Percentiles rank a stretch among this genome's conserved stretches.
These are phyloP conservation scores for Apophysomyces sp. DNA, from an alignment of 371 early-diverging fungal genomes.

Conservation along the genomic window DNA sequence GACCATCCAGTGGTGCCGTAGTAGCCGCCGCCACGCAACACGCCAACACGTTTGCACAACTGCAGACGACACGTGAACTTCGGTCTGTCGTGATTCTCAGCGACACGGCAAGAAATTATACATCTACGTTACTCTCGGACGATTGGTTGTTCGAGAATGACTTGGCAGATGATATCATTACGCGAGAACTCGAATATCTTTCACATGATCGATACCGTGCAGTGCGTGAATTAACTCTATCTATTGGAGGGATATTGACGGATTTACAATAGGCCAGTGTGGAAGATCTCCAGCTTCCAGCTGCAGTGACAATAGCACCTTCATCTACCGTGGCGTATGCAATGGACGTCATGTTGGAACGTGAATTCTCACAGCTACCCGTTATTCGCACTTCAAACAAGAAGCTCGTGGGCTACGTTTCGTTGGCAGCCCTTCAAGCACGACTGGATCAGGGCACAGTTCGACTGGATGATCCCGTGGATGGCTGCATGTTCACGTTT, in stretches of 20 bases:
- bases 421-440: constrained; percentile 62
- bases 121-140: constrained; percentile 68
- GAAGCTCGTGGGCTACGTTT: constrained; percentile 80
- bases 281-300: constrained; percentile 85
- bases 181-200: constrained; percentile 57
- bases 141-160: constrained; percentile 79
- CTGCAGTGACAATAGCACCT: constrained; percentile 73
- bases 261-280: constrained; percentile 56
- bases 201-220: constrained; percentile 72
- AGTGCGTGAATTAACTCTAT: constrained; percentile 15
- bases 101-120: constrained; percentile 72
- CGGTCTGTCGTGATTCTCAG: constrained; percentile 60
- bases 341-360: constrained; percentile 73
- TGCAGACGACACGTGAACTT: constrained; percentile 26
- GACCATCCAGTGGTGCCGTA: constrained; percentile 73
- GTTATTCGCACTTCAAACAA: constrained; percentile 64
- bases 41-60: constrained; percentile 26
- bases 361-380: constrained; percentile 88
- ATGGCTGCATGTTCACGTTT: constrained; percentile 67
- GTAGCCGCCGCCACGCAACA: constrained; percentile 65
- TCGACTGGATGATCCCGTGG: constrained; percentile 46
- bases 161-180: constrained; percentile 65
- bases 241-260: not conserved
- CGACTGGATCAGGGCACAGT: constrained; percentile 55
- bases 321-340: constrained; percentile 61